Base-by-base conservation (phyloP, 768 basidiomycete species). In the Serendipita vermifera region DNA sequence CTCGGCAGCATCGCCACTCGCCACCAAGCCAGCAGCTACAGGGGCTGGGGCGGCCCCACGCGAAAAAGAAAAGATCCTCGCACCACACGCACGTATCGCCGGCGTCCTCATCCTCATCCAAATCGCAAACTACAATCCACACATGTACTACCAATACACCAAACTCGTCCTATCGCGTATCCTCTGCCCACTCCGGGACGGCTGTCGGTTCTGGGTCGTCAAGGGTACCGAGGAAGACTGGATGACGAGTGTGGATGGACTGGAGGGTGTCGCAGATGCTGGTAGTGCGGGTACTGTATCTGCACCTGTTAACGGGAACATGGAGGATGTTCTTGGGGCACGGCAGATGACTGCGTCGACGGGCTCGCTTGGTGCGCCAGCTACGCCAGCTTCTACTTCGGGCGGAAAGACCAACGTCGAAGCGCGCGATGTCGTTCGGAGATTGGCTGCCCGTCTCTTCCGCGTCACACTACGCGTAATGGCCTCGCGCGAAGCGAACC, bases 71-170 rank as follows among this genome's bases (percentile, higher is more conserved):
- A 51, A 51, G 46, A 51, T 51, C 3, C 2, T 51, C 15, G 46
- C 46, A 7, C 27, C 46, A 7, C 46, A 51, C 2, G 46, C 46
- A n/a, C 78, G 94, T 56, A 94, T 96, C 69, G 90, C 90, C 0
- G 93, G 92, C 0, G 92, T 97, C 1, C 79, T 98, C 55, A 87
- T 97, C 51, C 69, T 98, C 36, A 92, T 93, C 70, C 92, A 96
- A 68, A 76, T 99, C 38, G 93, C 96, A 2, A 77, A 81, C 27
- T 86, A 91, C 68, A 92, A 85, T 60, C 85, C 89, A 0, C 80
- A 75, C 5, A 83, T 91, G 63, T 94, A 97, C 69, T 83, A 90
- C 63, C 78, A 87, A 1, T 85, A 90, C 69, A 90, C 98, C 20
- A 77, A 78, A 54, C 77, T 87, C 38, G 86, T 96, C 14, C 83